phyloP scores from a whole-genome alignment of 1,139 yeast genomes.

The Sugiyamaella sp. region DNA sequence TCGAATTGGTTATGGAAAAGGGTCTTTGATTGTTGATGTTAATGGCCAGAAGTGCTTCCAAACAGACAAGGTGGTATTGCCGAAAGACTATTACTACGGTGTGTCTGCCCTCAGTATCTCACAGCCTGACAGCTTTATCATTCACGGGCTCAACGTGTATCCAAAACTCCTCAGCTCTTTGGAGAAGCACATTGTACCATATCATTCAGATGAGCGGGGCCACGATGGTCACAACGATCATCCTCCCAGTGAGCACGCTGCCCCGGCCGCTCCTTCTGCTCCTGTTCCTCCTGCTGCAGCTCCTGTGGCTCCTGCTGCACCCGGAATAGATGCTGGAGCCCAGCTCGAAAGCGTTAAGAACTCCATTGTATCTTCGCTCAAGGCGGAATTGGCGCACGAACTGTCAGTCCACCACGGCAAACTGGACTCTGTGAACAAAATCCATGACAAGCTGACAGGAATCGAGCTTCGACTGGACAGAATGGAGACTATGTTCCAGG shows the following conservation, averaged over 20 bases:
- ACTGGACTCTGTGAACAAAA: conserved; percentile 10
- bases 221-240: conserved; percentile 2
- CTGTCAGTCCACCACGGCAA: conserved; percentile 17
- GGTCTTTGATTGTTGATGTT: conserved; percentile 42
- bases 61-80: conserved; percentile 40
- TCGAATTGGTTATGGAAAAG: conserved; percentile 40
- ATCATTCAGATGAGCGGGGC: conserved; percentile 15
- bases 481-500: conserved; percentile 23
- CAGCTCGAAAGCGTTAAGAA: conserved; percentile 24
- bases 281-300: conserved; percentile 6
- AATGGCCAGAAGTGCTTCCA: conserved; percentile 45
- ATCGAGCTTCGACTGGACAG: conserved; percentile 26
- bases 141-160: conserved; percentile 33
- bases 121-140: conserved; percentile 40
- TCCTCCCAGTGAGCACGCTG: conserved; percentile 9
- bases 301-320: neutral
- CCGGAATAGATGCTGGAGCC: conserved; percentile 17
- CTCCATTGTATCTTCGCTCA: conserved; percentile 12
- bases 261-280: neutral
- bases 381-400: conserved; percentile 13
- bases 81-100: conserved; percentile 41
- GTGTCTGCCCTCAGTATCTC: conserved; percentile 42
- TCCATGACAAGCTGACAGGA: conserved; percentile 12
- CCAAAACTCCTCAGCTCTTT: conserved; percentile 21
- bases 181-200: conserved; percentile 14